Percentiles rank a stretch among this genome's conserved stretches.
Conservation (phyloP, 768 basidiomycete species). For the Mycena chlorophos region DNA sequence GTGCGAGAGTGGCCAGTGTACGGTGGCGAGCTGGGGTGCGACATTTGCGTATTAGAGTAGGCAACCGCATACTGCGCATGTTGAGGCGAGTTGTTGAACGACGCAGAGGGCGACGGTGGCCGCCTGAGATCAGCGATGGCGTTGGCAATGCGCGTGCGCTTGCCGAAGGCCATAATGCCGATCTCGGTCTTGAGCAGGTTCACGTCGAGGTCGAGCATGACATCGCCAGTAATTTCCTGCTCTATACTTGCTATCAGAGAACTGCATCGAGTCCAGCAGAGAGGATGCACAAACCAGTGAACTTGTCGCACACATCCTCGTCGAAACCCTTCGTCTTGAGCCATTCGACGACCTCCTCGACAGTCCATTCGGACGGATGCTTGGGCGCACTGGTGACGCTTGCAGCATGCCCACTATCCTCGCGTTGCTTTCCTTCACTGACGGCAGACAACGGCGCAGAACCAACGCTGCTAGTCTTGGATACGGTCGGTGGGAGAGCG, state of each 20-base stretch:
- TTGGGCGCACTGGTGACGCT: conserved; percentile 27
- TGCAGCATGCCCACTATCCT: conserved; percentile 21
- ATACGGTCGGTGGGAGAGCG: conserved; percentile 2
- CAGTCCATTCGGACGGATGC: conserved; percentile 74
- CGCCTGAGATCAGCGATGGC: conserved; percentile 86
- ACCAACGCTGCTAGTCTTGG: conserved; percentile 19
- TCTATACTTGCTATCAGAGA: conserved; percentile 47
- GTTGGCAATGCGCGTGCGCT: conserved; percentile 89
- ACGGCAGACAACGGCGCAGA: conserved; percentile 25
- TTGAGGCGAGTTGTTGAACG: conserved; percentile 29
- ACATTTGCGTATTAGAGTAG: conserved; percentile 30
- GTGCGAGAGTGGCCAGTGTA: conserved; percentile 37
- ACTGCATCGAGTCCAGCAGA: not conserved
- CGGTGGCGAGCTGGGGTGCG: conserved; percentile 22
- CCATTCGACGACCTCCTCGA: conserved; percentile 92
- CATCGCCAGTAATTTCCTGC: conserved; percentile 98
- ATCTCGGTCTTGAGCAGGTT: conserved; percentile 91
- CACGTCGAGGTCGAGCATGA: conserved; percentile 90
- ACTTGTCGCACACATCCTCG: conserved; percentile 77
- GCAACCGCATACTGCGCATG: conserved; percentile 33
- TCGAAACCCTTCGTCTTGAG: conserved; percentile 83
- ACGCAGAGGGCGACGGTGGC: conserved; percentile 49
- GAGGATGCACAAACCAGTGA: conserved; percentile 61
- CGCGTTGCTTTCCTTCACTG: conserved; percentile 21
- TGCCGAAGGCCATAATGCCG: conserved; percentile 91